Evolutionary conservation across 169 alveolate species (phyloP).

Genomic region (Babesia bovis): DNA sequence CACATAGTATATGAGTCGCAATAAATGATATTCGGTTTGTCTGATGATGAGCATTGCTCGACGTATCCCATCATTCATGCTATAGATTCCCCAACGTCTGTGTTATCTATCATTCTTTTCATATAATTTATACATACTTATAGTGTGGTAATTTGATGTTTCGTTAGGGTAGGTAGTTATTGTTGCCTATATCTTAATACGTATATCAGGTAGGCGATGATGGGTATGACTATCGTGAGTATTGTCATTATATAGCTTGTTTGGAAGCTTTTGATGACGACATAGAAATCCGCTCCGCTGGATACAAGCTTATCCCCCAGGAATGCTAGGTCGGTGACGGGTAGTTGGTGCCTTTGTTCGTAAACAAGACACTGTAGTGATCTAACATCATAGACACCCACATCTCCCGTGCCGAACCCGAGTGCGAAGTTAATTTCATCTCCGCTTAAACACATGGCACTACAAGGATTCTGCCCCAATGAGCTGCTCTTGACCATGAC

Average conservation of each 20-base stretch:
- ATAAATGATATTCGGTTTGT: neutral
- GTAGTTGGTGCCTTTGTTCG: slow-evolving; percentile 52
- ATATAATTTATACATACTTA: no score
- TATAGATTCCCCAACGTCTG: no score
- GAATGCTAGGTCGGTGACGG: slow-evolving; percentile 63
- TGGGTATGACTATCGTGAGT: slow-evolving; percentile 25
- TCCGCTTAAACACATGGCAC: slow-evolving; percentile 4
- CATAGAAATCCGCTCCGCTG: slow-evolving; percentile 63
- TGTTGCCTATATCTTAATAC: neutral
- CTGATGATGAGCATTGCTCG: no score
- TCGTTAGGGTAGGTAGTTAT: no score
- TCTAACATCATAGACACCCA: slow-evolving; percentile 27
- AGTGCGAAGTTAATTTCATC: slow-evolving; percentile 29
- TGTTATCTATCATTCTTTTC: no score
- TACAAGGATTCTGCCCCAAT: slow-evolving; percentile 1
- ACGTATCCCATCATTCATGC: no score
- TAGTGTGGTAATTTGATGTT: no score
- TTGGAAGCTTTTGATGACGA: slow-evolving; percentile 27
- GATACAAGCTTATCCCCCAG: slow-evolving; percentile 37
- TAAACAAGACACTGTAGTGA: slow-evolving; percentile 16
- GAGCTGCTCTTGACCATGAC: slow-evolving; percentile 8
- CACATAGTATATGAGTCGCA: neutral
- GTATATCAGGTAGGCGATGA: slow-evolving; percentile 24
- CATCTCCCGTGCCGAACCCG: slow-evolving; percentile 62
- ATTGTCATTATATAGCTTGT: neutral